phyloP scores from a whole-genome alignment of 1,284 basidiomycete species.

The Puccinia horiana region DNA sequence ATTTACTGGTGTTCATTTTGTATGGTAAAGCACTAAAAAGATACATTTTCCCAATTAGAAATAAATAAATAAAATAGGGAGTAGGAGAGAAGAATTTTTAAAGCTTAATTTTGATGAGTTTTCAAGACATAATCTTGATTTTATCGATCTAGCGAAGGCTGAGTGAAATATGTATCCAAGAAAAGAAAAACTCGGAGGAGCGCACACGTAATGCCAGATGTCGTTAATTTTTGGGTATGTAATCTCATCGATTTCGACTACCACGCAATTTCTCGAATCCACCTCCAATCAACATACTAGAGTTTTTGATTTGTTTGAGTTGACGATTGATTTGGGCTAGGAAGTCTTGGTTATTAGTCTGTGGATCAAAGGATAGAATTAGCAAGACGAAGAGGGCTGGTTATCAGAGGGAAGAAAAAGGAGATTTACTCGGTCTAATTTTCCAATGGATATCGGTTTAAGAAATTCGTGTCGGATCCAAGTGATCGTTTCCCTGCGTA shows the following conservation, averaged over 20 bases:
- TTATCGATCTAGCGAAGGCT: too few species aligned
- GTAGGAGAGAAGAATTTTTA: too few species aligned
- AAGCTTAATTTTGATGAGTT: too few species aligned
- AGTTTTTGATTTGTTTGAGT: conserved; percentile 33
- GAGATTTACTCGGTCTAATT: background rate
- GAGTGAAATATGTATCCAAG: too few species aligned
- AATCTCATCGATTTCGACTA: background rate
- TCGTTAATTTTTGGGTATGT: too few species aligned
- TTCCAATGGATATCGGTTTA: background rate
- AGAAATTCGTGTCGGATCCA: conserved; percentile 46
- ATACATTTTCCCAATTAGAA: too few species aligned
- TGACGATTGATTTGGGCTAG: conserved; percentile 39
- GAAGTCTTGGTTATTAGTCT: conserved; percentile 33
- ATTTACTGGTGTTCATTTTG: too few species aligned
- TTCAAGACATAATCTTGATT: too few species aligned
- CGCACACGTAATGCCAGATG: too few species aligned
- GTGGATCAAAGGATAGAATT: background rate
- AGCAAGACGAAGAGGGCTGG: background rate
- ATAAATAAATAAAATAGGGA: too few species aligned
- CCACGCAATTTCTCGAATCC: conserved; percentile 42
- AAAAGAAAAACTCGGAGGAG: too few species aligned
- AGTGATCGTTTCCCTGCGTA: conserved; percentile 36
- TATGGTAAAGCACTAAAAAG: too few species aligned
- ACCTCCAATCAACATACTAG: conserved; percentile 40
- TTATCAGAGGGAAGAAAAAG: background rate